Base-by-base conservation (phyloP, 805 yeast species). In the Jamesozyma hellenica region DNA sequence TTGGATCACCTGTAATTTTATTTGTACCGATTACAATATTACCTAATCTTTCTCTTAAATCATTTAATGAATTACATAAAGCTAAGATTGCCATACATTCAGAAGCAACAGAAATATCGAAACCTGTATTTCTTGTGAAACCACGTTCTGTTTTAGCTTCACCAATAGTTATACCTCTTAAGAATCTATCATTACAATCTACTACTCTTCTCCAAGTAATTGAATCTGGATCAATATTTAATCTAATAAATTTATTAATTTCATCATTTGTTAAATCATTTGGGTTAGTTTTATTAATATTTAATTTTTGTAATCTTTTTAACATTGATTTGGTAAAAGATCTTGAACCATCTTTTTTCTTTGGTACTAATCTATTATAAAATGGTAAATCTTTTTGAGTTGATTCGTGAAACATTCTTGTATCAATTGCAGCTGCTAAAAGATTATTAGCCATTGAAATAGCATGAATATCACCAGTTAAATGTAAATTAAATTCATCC, bases 401-500 rank as follows among this genome's bases (percentile, higher is more conserved):
- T 44, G 68, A 48, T 65, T 82, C 94, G 58, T 82, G 94, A 74
- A 82, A 82, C 67, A 82, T 81, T 67, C 94, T 72, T 2, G 94
- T 80, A 62, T 82, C 94, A 46, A 82, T 77, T 26, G 94, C 94
- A 46, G 94, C 92, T 41, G 88, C 87, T 46, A 82, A 65, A 55
- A 82, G 66, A 61, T 82, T 82, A 60, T 81, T 80, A 39, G 92
- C 92, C 68, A 79, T 79, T 42, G 86, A 76, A 54, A 82, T 81
- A 35, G 92, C 90, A 58, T 82, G 92, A 44, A 82, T 82, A 57
- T 90, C 98, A 59, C 97, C 97, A 37, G 97, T 90, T 50, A 90
- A 71, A 61, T 90, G 97, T 84, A 92, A 77, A 68, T 92, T 90
- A 71, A 90, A 90, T 66, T 90, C 96, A 64, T 90, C 98, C 96